Conservation (phyloP, 2,329 filamentous ascomycete species). For the Aspergillus candidus region DNA sequence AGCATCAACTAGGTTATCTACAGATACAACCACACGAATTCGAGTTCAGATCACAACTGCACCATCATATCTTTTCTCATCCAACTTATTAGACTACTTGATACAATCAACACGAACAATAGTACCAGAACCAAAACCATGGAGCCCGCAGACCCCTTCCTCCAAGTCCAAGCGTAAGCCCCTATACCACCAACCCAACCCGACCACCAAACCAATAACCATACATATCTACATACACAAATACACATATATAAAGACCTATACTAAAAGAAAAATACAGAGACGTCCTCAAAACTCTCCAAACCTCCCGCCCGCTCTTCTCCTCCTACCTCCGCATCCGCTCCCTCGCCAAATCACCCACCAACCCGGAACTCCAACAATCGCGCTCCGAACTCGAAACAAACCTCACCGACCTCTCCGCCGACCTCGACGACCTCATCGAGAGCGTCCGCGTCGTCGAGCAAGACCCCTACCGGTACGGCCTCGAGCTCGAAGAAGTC, state of each 20-base stretch:
- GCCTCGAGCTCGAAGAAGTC: constrained; percentile 77
- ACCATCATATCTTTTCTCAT: no score
- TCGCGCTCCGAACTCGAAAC: constrained; percentile 69
- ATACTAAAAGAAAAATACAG: constrained; percentile 42
- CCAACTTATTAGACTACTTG: no score
- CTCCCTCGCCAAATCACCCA: constrained; percentile 65
- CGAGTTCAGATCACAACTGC: no score
- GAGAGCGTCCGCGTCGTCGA: constrained; percentile 85
- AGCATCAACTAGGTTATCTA: no score
- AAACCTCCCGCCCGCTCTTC: constrained; percentile 77
- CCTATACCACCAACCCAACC: neutral
- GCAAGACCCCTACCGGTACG: constrained; percentile 78
- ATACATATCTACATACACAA: neutral
- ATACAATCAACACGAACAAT: no score
- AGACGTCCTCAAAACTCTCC: constrained; percentile 80
- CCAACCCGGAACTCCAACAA: constrained; percentile 64
- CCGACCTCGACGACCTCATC: constrained; percentile 83
- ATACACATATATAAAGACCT: constrained; percentile 2
- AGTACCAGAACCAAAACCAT: constrained; percentile 17
- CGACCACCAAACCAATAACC: neutral
- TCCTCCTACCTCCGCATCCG: constrained; percentile 93
- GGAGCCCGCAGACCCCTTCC: constrained; percentile 41
- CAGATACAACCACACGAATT: no score
- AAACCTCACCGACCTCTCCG: constrained; percentile 66
- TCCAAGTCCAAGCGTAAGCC: constrained; percentile 43